Base-by-base conservation (phyloP, 2,329 filamentous ascomycete species). In the Cladosporium austrohemisphaericum region DNA sequence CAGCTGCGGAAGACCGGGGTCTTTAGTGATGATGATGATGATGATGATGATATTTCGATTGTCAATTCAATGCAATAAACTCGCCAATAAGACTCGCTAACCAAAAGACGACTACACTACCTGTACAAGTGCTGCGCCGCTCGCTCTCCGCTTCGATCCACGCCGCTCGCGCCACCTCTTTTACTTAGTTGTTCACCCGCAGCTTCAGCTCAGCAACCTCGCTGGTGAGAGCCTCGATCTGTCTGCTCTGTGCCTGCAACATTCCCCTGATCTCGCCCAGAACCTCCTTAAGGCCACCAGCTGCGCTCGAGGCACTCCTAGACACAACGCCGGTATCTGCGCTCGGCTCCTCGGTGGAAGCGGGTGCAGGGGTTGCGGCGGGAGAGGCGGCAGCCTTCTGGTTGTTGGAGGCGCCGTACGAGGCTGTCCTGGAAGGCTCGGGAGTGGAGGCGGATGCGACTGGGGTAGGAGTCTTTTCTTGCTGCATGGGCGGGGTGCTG, bases 121-220 rank as follows among this genome's bases (percentile, higher is more conserved):
- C 41, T 45, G 20, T 45, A 45, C 41, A 45, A 45, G 37, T 40
- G 37, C 22, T 22, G 25, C 19, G 23, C 23, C 37, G n/a, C 37
- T 25, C n/a, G 28, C 37, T 36, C 32, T 19, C 18, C 32, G 32
- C 9, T 9, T 11, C 20, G 32, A 16, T 36, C 18, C 20, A n/a
- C n/a, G n/a, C n/a, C n/a, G n/a, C n/a, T n/a, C n/a, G n/a, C n/a
- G n/a, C n/a, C n/a, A n/a, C n/a, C n/a, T n/a, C n/a, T n/a, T 26
- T 16, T n/a, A 5, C 8, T 6, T 44, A n/a, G 25, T 11, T 25
- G 19, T 25, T 44, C 11, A 33, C 13, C 35, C 35, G 86, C 69
- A 81, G 81, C 79, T 94, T 95, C 59, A 96, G 76, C 13, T 79
- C 78, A 64, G 93, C 88, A 11, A 95, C 84, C 68, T 94, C 88